phyloP scores from a whole-genome alignment of 805 yeast genomes.

The Candida gorgasii region DNA sequence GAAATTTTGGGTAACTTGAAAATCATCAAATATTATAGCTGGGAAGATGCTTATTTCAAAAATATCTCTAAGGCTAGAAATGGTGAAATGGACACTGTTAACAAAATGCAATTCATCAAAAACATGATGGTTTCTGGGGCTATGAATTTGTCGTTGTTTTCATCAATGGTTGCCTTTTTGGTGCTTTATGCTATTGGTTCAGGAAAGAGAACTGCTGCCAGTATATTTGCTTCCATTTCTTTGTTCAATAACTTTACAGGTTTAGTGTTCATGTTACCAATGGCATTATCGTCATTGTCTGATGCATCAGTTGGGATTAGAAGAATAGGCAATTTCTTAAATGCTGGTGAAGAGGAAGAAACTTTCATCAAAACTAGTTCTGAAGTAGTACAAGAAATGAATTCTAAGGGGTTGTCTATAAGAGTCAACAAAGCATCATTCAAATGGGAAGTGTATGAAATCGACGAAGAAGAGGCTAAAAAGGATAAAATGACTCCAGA shows the following conservation, averaged over 20 bases:
- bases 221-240: constrained; percentile 68
- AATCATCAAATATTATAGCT: constrained; percentile 82
- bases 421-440: constrained; percentile 24
- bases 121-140: constrained; percentile 64
- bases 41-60: constrained; percentile 80
- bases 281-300: constrained; percentile 65
- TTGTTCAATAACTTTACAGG: constrained; percentile 62
- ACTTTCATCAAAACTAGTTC: constrained; percentile 25
- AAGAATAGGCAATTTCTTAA: constrained; percentile 56
- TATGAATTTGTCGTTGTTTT: constrained; percentile 63
- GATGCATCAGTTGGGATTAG: constrained; percentile 66
- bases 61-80: constrained; percentile 56
- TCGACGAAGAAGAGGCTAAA: constrained; percentile 19
- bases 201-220: constrained; percentile 51
- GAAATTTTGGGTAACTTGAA: constrained; percentile 80
- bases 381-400: constrained; percentile 24
- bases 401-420: constrained; percentile 23
- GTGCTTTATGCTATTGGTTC: constrained; percentile 34
- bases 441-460: constrained; percentile 31
- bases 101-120: constrained; percentile 64
- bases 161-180: constrained; percentile 61
- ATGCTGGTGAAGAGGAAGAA: constrained; percentile 41
- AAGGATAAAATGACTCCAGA: constrained; percentile 11
- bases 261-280: constrained; percentile 68
- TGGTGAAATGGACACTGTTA: constrained; percentile 61